Evolutionary conservation across 192 early-diverging fungal genomes (phyloP).

Genomic region (Paraglomus brasilianum): DNA sequence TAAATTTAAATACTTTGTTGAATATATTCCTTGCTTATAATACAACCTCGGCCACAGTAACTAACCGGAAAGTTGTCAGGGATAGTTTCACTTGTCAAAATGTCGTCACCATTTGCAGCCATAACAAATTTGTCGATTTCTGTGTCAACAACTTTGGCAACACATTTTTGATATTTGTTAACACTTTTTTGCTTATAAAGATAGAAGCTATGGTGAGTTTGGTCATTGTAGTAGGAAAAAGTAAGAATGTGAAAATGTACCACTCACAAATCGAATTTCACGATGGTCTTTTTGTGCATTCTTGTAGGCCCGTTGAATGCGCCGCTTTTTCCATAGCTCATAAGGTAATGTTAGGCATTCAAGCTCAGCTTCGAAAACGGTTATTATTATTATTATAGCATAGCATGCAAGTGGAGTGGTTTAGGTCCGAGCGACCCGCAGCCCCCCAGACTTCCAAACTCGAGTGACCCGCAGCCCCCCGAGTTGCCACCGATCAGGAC

Average conservation of each 20-base stretch:
- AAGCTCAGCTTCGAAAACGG: slow-evolving; percentile 23
- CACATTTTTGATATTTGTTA: slow-evolving; percentile 31
- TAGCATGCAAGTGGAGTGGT: slow-evolving; percentile 24
- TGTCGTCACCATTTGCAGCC: slow-evolving; percentile 22
- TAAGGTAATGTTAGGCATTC: slow-evolving; percentile 16
- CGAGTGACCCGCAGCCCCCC: slow-evolving; percentile 27
- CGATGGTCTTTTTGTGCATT: no score
- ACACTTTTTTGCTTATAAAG: slow-evolving; percentile 22
- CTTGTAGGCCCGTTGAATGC: slow-evolving; percentile 24
- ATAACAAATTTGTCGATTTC: slow-evolving; percentile 20
- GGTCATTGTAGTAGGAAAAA: slow-evolving; percentile 1
- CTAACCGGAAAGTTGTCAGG: no score
- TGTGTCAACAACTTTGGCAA: slow-evolving; percentile 21
- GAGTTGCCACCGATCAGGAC: slow-evolving; percentile 30
- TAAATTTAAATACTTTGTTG: no score
- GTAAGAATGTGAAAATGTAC: not conserved
- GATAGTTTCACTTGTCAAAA: no score
- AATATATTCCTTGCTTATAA: no score
- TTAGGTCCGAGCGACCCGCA: slow-evolving; percentile 28
- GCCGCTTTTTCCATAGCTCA: slow-evolving; percentile 27
- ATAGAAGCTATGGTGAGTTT: not conserved
- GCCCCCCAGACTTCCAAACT: slow-evolving; percentile 35
- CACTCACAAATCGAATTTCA: slow-evolving; percentile 20
- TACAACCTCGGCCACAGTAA: no score
- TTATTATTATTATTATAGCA: no score